Conservation (phyloP, 2,329 filamentous ascomycete species). For the Remersonia thermophila region DNA sequence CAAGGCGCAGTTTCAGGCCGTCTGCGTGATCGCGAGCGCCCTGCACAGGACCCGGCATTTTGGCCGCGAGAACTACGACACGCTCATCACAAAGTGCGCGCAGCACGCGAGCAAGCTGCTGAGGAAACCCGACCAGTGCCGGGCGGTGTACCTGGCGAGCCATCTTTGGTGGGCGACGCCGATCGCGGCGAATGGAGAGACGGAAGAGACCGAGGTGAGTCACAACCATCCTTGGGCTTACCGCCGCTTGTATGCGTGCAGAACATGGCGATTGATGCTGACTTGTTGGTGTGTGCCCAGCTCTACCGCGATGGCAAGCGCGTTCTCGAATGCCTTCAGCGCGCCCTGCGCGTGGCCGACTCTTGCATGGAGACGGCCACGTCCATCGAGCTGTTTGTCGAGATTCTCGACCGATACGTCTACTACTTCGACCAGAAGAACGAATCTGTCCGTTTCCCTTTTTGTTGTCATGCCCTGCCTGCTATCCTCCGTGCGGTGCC, state of each 20-base stretch:
- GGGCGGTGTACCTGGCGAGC: conserved; percentile 90
- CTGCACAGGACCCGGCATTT: conserved; percentile 84
- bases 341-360: conserved; percentile 88
- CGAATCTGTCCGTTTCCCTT: conserved; percentile 55
- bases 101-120: conserved; percentile 92
- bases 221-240: neutral
- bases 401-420: conserved; percentile 95
- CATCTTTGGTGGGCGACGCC: conserved; percentile 98
- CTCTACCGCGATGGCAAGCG: conserved; percentile 96
- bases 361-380: conserved; percentile 98
- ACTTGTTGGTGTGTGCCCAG: conserved; percentile 34
- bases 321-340: conserved; percentile 89
- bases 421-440: conserved; percentile 99
- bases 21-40: conserved; percentile 83
- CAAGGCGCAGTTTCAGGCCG: conserved; percentile 93
- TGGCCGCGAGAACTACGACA: conserved; percentile 95
- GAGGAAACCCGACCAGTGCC: conserved; percentile 95
- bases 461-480: neutral
- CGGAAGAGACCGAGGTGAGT: conserved; percentile 67
- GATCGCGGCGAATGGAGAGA: conserved; percentile 61
- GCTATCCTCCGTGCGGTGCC: too few species aligned
- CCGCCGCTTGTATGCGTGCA: neutral
- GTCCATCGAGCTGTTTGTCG: conserved; percentile 94
- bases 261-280: conserved; percentile 4
- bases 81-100: conserved; percentile 92